Base-by-base conservation (phyloP, 1,284 basidiomycete species). In the Leccinum holopus region DNA sequence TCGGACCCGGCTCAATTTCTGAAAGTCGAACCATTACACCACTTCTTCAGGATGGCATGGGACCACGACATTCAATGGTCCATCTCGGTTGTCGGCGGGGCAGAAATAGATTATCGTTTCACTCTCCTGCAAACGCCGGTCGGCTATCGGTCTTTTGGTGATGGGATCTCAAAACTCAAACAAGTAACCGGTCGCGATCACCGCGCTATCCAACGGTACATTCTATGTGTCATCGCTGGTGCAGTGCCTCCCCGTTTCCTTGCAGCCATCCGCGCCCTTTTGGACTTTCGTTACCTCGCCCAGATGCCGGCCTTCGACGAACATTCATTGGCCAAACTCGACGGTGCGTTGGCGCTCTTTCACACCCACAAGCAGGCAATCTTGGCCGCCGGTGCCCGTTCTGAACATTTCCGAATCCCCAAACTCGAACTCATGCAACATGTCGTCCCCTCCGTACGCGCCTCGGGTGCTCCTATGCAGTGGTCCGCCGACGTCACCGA, bases 361-460 rank as follows among this genome's bases (percentile, higher is more conserved):
- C 58, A 62, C 6, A 6, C 25, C 6, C 12, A 62, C 32, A 62
- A 62, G 3, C 8, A 60, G 8, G 41, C 61, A 3, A 39, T 62
- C 11, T 6, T 51, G 16, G 25, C 11, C 7, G 14, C 39, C 8
- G 32, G 52, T 21, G 25, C 25, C 25, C 25, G 25, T 28, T 28
- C 25, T 28, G 25, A 28, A 28, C 25, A 28, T 28, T 28, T 28
- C 18, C 6, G 35, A 3, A 62, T 62, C 9, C 61, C 33, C 3
- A 62, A 62, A 18, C 37, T 62, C 2, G 33, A 62, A 37, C 52
- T 62, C 21, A 39, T 60, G 47, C 47, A 49, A 5, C 47, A 49
- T 11, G 47, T 49, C 3, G 47, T 49, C 18, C 47, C 47, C 10
- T 49, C 47, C 47, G 25, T 49, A 25, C 47, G 18, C 25, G 47